Conservation (phyloP, 208 protist species). For the Leishmania major region DNA sequence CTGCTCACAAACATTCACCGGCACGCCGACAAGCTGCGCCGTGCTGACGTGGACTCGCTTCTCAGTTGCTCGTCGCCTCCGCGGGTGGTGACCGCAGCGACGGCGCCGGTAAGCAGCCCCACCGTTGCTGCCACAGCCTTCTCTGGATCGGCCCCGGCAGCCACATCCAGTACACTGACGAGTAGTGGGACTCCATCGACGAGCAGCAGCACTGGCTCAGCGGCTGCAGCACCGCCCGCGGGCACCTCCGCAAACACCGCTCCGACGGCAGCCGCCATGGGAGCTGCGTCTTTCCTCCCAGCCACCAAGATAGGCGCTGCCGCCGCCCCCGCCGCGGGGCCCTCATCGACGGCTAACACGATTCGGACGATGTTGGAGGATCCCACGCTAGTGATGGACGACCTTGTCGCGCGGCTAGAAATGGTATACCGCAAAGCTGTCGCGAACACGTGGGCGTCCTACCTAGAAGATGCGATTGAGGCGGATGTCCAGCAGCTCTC, state of each 20-base stretch:
- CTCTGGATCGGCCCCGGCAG: not conserved
- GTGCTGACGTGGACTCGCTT: constrained; percentile 6
- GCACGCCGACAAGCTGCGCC: constrained; percentile 29
- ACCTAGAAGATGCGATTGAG: constrained; percentile 51
- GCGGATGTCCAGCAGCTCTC: constrained; percentile 11
- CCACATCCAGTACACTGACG: constrained; percentile 1
- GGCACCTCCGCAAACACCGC: not conserved
- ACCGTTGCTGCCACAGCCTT: constrained; percentile 1
- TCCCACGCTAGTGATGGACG: constrained; percentile 54
- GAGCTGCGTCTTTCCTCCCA: not conserved
- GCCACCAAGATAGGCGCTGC: not conserved
- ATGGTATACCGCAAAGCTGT: constrained; percentile 55
- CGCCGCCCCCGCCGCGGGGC: not conserved
- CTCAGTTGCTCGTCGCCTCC: constrained; percentile 6
- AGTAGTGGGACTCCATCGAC: not conserved
- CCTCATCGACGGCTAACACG: constrained; percentile 4
- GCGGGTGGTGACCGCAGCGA: not conserved
- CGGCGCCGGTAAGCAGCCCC: constrained; percentile 3
- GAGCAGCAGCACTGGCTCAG: not conserved
- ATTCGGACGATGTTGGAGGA: constrained; percentile 27
- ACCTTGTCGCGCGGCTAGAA: constrained; percentile 64
- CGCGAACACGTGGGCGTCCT: constrained; percentile 54
- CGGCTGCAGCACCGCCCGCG: not conserved
- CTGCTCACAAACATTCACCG: constrained; percentile 33
- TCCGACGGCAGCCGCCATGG: not conserved